Conservation (phyloP, 345 rosid genomes). For the Pseudoturritis turrita region DNA sequence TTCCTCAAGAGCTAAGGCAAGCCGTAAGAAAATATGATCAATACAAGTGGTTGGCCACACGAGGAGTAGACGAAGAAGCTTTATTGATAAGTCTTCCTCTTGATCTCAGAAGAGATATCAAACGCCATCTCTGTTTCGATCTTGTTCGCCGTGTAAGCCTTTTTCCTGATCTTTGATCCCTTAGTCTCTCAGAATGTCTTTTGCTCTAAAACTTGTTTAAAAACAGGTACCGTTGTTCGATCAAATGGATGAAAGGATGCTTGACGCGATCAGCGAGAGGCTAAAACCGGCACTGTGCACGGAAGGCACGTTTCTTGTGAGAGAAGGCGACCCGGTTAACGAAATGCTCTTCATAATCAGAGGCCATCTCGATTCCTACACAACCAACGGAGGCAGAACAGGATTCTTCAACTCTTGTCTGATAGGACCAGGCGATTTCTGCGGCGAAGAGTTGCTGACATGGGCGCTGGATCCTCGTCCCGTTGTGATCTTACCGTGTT, state of each 20-base stretch:
- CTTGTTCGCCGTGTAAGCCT: conserved; percentile 77
- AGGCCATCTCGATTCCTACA: conserved; percentile 82
- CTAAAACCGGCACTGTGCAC: conserved; percentile 74
- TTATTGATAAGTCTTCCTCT: conserved; percentile 71
- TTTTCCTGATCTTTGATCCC: background rate
- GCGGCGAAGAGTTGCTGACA: conserved; percentile 84
- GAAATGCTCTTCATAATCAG: conserved; percentile 90
- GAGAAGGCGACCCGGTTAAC: conserved; percentile 88
- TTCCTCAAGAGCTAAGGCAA: conserved; percentile 59
- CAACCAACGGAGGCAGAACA: conserved; percentile 83
- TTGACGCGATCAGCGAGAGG: conserved; percentile 90
- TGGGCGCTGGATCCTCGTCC: conserved; percentile 87
- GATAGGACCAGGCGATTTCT: conserved; percentile 84
- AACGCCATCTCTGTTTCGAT: conserved; percentile 87
- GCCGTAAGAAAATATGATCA: conserved; percentile 77
- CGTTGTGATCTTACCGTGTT: conserved; percentile 57
- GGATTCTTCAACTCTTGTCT: conserved; percentile 84
- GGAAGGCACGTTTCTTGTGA: conserved; percentile 64
- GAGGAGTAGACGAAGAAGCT: conserved; percentile 87
- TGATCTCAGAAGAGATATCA: conserved; percentile 82
- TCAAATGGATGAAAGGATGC: conserved; percentile 92
- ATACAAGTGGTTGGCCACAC: conserved; percentile 81
- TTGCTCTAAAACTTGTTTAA: background rate
- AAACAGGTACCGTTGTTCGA: conserved; percentile 83
- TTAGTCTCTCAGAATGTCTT: background rate